phyloP scores from a whole-genome alignment of 805 yeast species.

The Suhomyces sp. region DNA sequence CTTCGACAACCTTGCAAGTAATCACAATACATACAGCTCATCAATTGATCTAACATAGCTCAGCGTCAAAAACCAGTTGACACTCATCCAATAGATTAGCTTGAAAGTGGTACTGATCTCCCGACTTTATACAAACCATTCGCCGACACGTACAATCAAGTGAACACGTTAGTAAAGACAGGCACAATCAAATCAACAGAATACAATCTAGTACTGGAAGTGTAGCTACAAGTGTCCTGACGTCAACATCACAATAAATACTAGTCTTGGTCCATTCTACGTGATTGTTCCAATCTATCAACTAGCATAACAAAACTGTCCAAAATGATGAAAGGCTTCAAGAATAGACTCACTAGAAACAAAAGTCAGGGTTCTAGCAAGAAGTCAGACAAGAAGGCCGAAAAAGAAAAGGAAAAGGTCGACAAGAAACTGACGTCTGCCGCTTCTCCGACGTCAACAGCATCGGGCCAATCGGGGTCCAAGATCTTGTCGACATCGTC shows the following conservation, averaged over 20 bases:
- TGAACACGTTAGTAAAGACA: not conserved
- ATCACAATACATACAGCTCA: not conserved
- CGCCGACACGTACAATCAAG: not conserved
- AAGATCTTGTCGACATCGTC: constrained; percentile 18
- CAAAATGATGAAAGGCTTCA: constrained; percentile 73
- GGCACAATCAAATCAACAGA: not conserved
- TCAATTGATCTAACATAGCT: not conserved
- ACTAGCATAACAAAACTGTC: not conserved
- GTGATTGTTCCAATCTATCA: no score
- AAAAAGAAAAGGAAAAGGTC: constrained; percentile 42
- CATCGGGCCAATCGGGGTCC: constrained; percentile 6
- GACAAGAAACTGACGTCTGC: constrained; percentile 22
- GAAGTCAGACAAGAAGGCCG: constrained; percentile 35
- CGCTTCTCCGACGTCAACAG: constrained; percentile 14
- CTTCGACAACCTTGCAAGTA: not conserved
- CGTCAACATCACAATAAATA: not conserved
- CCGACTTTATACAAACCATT: not conserved
- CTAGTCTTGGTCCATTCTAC: no score
- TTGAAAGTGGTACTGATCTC: not conserved
- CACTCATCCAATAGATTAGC: not conserved
- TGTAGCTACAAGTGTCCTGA: not conserved
- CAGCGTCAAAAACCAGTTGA: not conserved
- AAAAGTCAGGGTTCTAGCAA: constrained; percentile 32
- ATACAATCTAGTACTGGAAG: not conserved
- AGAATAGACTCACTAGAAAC: constrained; percentile 49